Conservation (phyloP, 2,329 filamentous ascomycete species). For the Ascochyta clinopodiicola region DNA sequence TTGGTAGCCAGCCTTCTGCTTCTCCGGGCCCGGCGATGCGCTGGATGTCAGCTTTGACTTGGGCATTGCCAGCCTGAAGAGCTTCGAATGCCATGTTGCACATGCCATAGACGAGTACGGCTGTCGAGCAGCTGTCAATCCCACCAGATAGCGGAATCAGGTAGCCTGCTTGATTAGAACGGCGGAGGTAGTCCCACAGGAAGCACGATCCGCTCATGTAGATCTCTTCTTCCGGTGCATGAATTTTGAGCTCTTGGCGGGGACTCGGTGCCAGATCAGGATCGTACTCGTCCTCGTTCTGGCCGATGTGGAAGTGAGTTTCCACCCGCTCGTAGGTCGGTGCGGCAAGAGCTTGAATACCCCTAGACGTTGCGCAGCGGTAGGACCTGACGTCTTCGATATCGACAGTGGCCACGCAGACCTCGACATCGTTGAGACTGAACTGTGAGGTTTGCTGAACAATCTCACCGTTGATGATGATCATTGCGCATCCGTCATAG, state of each 20-base stretch:
- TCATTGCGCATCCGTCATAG: conserved; percentile 64
- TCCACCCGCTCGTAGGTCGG: conserved; percentile 56
- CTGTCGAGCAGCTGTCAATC: conserved; percentile 64
- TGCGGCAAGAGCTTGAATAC: conserved; percentile 63
- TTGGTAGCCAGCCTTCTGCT: conserved; percentile 58
- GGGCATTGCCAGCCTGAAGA: conserved; percentile 57
- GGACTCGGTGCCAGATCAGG: conserved; percentile 54
- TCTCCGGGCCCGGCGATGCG: conserved; percentile 60
- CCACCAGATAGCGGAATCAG: conserved; percentile 66
- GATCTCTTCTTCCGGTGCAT: conserved; percentile 69
- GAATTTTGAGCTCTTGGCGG: conserved; percentile 59
- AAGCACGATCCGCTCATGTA: conserved; percentile 69
- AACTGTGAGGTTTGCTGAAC: conserved; percentile 73
- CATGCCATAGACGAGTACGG: conserved; percentile 50
- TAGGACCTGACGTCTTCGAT: conserved; percentile 72
- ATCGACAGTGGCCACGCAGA: conserved; percentile 63
- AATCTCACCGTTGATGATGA: conserved; percentile 67
- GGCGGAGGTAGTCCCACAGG: conserved; percentile 69
- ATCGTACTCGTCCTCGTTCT: conserved; percentile 52
- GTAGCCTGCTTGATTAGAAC: conserved; percentile 61
- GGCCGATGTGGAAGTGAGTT: conserved; percentile 55
- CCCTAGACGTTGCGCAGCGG: conserved; percentile 62
- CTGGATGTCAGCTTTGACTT: conserved; percentile 62
- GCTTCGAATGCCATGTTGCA: conserved; percentile 63
- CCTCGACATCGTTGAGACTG: conserved; percentile 60